These are phyloP conservation scores for Termitomyces sp. DNA, from an alignment of 768 basidiomycete species.

Conservation along the genomic window DNA sequence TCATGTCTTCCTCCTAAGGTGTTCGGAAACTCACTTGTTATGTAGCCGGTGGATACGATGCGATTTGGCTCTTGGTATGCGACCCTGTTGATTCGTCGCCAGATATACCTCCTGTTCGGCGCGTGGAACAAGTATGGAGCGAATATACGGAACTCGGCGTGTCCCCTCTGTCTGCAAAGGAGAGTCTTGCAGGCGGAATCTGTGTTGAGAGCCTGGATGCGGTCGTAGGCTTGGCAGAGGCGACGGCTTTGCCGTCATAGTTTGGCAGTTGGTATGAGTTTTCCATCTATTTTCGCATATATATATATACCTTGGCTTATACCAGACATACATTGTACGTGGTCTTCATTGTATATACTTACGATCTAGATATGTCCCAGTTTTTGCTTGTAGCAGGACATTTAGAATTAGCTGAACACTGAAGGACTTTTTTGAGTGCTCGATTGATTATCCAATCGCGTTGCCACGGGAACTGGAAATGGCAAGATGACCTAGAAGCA, in stretches of 20 bases:
- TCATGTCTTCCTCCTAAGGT: not conserved
- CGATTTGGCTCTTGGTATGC: constrained; percentile 88
- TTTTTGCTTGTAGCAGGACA: not conserved
- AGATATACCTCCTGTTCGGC: constrained; percentile 45
- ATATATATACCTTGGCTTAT: constrained; percentile 3
- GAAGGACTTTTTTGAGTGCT: not conserved
- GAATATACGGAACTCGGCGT: constrained; percentile 57
- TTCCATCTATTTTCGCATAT: constrained; percentile 1
- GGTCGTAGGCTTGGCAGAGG: constrained; percentile 49
- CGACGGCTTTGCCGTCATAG: constrained; percentile 10
- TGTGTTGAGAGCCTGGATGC: constrained; percentile 55
- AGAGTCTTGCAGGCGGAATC: constrained; percentile 64
- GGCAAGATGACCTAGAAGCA: not conserved
- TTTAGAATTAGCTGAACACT: no score
- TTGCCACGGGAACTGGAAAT: not conserved
- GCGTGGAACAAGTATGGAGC: constrained; percentile 68
- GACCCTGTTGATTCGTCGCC: constrained; percentile 45
- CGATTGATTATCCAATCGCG: not conserved
- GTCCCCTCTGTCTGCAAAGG: constrained; percentile 65
- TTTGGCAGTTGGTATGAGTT: not conserved
- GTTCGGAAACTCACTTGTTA: not conserved
- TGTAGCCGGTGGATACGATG: constrained; percentile 94
- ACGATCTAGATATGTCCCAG: not conserved
- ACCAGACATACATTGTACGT: not conserved
- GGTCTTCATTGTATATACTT: not conserved